Evolutionary conservation across 78 protist genomes (phyloP), one percentile per base, ranked within the genome.

Genomic region (Chrysochromulina tobinii): DNA sequence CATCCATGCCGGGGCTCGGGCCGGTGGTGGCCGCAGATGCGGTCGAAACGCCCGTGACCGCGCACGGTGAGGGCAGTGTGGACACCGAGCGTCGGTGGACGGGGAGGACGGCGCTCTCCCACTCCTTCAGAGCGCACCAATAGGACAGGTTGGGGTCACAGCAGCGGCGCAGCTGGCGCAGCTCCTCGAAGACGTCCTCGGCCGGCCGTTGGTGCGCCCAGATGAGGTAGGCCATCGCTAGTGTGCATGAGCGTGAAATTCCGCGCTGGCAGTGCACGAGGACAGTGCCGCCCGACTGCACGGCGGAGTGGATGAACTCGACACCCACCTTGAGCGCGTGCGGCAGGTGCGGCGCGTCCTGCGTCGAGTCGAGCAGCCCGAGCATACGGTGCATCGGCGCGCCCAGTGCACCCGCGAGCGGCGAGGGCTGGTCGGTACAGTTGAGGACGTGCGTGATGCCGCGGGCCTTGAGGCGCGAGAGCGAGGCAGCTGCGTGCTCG

Each of bases 181-280:
- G 51, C 7, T 3, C 51, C 54, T 21, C 79, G 51, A 69, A 69
- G 50, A 51, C 79, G 79, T 3, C 79, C 51, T 69, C 79, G 54
- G 51, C 12, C 14, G 79, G 7, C 27, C 21, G 27, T 6, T 51
- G 57, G 48, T 50, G 3, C 20, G 27, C 8, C 84, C 57, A 48
- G 15, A 75, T 23, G n/a, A 23, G 6, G 57, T 75, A 50, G 53
- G 57, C 84, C 58, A 75, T 75, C n/a, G 18, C 57, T 55, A 75
- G 57, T 2, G 58, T 0, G 57, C 53, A 48, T 0, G 84, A 75
- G 58, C 84, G 84, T 6, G 84, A 75, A 57, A 75, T 50, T 21
- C 84, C 84, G 14, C 25, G 58, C 58, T 75, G 84, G 84, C 84
- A 75, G 84, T 75, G 84, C 25, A 75, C 57, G 12, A 75, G 58